Percentiles rank a stretch among this genome's conserved stretches.
phyloP scores from a whole-genome alignment of 331 rosid species.

The Telfairia occidentalis region DNA sequence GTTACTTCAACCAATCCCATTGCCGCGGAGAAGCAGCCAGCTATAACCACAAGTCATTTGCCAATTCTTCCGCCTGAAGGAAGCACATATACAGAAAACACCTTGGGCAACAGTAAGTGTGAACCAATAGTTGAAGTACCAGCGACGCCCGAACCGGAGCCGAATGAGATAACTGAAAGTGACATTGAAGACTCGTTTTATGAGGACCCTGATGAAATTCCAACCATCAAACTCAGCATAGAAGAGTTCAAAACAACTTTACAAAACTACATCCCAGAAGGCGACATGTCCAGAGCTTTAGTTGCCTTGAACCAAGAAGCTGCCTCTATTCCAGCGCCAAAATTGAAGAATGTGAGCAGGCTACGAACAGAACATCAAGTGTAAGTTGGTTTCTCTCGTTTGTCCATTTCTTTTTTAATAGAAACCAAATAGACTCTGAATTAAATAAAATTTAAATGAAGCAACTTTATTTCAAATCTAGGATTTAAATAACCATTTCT shows the following conservation, averaged over 20 bases:
- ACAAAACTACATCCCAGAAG: conserved; percentile 41
- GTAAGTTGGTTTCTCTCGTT: conserved; percentile 34
- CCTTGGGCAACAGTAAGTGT: conserved; percentile 24
- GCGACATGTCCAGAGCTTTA: conserved; percentile 69
- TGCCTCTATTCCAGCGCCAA: conserved; percentile 57
- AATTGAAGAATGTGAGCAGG: conserved; percentile 69
- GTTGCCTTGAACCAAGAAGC: conserved; percentile 52
- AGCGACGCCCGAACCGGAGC: conserved; percentile 61
- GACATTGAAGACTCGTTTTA: conserved; percentile 61
- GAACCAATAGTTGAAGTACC: conserved; percentile 94
- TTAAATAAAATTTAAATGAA: neutral
- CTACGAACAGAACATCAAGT: conserved; percentile 94
- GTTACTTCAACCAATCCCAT: conserved; percentile 32
- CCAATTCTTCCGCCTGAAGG: conserved; percentile 39
- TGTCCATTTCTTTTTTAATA: neutral
- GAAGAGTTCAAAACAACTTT: conserved; percentile 28
- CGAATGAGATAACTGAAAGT: conserved; percentile 33
- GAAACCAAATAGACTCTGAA: neutral
- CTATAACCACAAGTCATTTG: conserved; percentile 24
- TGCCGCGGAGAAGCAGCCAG: conserved; percentile 24
- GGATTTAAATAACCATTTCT: neutral
- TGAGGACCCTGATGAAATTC: conserved; percentile 66
- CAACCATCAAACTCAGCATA: conserved; percentile 34
- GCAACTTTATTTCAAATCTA: neutral
- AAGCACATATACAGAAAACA: conserved; percentile 21